These are phyloP conservation scores for Saccharomyces hybrid DNA, from an alignment of 1,139 yeast species.

Conservation along the genomic window DNA sequence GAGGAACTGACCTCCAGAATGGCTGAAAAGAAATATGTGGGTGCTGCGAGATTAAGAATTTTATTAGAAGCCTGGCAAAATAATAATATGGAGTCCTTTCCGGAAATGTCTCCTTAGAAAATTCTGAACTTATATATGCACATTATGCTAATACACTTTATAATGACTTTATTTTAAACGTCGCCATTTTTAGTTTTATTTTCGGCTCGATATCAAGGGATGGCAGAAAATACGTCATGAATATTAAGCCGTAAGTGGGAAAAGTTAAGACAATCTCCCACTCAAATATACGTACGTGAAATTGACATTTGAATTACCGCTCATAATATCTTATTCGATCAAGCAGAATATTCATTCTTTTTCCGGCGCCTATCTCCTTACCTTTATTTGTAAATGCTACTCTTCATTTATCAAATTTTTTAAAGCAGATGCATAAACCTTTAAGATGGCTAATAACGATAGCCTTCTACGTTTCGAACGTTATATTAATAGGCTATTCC, in stretches of 20 bases:
- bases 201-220: background rate
- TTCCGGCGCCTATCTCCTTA: background rate
- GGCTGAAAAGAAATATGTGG: conserved; percentile 50
- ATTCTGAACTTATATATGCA: background rate
- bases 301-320: background rate
- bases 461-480: conserved; percentile 9
- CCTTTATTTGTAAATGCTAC: background rate
- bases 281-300: background rate
- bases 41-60: conserved; percentile 68
- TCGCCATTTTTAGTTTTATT: background rate
- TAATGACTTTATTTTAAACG: background rate
- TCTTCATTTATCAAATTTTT: background rate
- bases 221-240: background rate
- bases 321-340: background rate
- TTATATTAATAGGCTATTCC: background rate
- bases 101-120: conserved; percentile 42
- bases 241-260: background rate
- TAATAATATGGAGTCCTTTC: conserved; percentile 42
- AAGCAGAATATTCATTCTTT: background rate
- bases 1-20: conserved; percentile 46
- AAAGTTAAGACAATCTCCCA: background rate
- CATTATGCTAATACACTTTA: background rate
- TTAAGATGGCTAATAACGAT: conserved; percentile 10
- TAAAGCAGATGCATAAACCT: conserved; percentile 1
- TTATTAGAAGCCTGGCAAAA: conserved; percentile 71